Percentiles rank a stretch among this genome's conserved stretches.
Evolutionary conservation across 2,329 filamentous ascomycete genomes (phyloP).

Genomic region (Colletotrichum musae): DNA sequence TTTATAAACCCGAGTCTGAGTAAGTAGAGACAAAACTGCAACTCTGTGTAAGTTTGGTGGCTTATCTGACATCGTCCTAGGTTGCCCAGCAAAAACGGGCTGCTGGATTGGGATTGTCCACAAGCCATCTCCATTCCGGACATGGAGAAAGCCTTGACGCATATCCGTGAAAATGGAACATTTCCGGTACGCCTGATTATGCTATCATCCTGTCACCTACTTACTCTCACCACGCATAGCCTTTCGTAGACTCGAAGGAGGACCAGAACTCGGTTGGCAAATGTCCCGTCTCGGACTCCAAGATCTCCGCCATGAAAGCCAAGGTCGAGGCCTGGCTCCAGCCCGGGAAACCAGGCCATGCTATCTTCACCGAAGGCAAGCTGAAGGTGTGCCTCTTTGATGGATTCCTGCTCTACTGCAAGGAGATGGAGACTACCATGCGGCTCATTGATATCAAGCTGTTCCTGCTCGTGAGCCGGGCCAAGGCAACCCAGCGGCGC

Average conservation of each 20-base stretch:
- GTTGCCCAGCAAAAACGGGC: slow-evolving; percentile 68
- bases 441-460: slow-evolving; percentile 80
- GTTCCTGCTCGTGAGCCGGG: slow-evolving; percentile 80
- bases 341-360: slow-evolving; percentile 60
- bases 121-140: slow-evolving; percentile 80
- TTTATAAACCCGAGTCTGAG: slow-evolving; percentile 86
- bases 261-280: slow-evolving; percentile 73
- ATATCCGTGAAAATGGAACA: slow-evolving; percentile 79
- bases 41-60: neutral
- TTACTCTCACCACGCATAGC: slow-evolving; percentile 50
- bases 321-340: slow-evolving; percentile 64
- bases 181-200: slow-evolving; percentile 67
- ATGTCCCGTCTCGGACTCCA: slow-evolving; percentile 65
- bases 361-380: slow-evolving; percentile 46
- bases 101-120: slow-evolving; percentile 94
- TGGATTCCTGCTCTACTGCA: slow-evolving; percentile 87
- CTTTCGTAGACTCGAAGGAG: slow-evolving; percentile 69
- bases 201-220: slow-evolving; percentile 42
- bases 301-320: slow-evolving; percentile 61
- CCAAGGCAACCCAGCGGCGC: slow-evolving; percentile 74
- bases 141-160: slow-evolving; percentile 76
- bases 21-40: slow-evolving; percentile 54
- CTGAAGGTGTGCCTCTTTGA: slow-evolving; percentile 81
- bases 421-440: slow-evolving; percentile 67
- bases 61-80: slow-evolving; percentile 50